A percentile compares a stretch with the other conserved stretches of the same genome.
These are phyloP conservation scores for Oryza brachyantha DNA, from an alignment of 176 grass and related monocot species.

Conservation along the genomic window DNA sequence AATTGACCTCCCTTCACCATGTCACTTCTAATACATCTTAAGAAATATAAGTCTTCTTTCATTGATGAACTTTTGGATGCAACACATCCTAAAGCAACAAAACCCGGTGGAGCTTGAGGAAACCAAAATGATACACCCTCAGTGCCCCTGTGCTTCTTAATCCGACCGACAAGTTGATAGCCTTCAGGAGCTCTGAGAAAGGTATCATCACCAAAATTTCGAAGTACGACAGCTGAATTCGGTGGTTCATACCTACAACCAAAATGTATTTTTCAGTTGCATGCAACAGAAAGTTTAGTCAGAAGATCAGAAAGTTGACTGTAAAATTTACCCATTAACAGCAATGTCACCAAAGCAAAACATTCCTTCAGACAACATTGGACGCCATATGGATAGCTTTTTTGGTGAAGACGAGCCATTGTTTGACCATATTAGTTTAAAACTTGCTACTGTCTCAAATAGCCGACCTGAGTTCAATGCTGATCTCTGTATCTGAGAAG, in stretches of 20 bases:
- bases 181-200: slow-evolving; percentile 70
- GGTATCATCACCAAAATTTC: slow-evolving; percentile 60
- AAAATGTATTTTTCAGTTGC: slow-evolving; percentile 30
- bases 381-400: slow-evolving; percentile 94
- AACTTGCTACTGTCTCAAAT: slow-evolving; percentile 78
- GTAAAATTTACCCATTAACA: slow-evolving; percentile 71
- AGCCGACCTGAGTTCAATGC: slow-evolving; percentile 52
- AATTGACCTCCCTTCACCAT: slow-evolving; percentile 88
- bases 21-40: slow-evolving; percentile 91
- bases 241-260: slow-evolving; percentile 78
- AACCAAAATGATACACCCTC: slow-evolving; percentile 83
- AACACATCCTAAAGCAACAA: slow-evolving; percentile 85
- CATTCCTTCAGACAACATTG: slow-evolving; percentile 69
- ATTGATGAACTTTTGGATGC: slow-evolving; percentile 60
- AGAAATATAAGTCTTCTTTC: slow-evolving; percentile 57
- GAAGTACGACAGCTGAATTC: slow-evolving; percentile 88
- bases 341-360: slow-evolving; percentile 89
- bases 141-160: slow-evolving; percentile 77
- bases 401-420: slow-evolving; percentile 59
- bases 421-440: slow-evolving; percentile 92
- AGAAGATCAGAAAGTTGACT: slow-evolving; percentile 11
- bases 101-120: slow-evolving; percentile 84
- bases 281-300: neutral
- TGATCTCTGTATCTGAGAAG: slow-evolving; percentile 54
- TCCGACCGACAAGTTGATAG: slow-evolving; percentile 70